Evolutionary conservation across 2,329 filamentous ascomycete genomes (phyloP).

Genomic region (Scorias spongiosa): DNA sequence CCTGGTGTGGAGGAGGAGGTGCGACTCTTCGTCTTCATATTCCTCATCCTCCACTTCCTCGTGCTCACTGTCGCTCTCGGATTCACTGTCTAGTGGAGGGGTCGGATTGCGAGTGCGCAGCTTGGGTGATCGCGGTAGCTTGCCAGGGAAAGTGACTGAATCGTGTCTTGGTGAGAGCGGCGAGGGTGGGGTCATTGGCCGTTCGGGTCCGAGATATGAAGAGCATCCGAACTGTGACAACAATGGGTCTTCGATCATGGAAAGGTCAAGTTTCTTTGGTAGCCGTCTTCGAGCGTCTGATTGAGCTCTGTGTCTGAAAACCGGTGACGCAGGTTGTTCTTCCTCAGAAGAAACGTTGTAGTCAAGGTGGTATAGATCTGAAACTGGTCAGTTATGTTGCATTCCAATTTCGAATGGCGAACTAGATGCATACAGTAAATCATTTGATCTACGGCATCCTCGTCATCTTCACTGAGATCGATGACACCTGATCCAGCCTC

Average conservation of each 20-base stretch:
- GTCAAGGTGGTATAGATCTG: conserved; percentile 25
- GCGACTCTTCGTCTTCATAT: conserved; percentile 23
- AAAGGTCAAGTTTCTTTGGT: conserved; percentile 19
- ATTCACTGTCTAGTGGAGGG: conserved; percentile 19
- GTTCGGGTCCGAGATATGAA: conserved; percentile 3
- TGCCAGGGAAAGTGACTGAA: conserved; percentile 3
- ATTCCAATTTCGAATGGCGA: not conserved
- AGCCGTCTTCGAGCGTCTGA: conserved; percentile 12
- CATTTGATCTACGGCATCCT: conserved; percentile 25
- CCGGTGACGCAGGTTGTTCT: conserved; percentile 12
- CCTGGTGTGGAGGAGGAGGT: conserved; percentile 31
- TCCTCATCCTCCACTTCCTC: conserved; percentile 20
- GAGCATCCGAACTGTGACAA: conserved; percentile 20
- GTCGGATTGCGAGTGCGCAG: conserved; percentile 5
- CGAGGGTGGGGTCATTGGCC: conserved; percentile 10
- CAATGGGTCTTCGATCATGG: conserved; percentile 21
- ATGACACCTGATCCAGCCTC: conserved; percentile 21
- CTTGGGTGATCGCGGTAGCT: conserved; percentile 9
- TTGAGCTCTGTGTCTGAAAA: conserved; percentile 19
- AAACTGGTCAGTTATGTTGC: not conserved
- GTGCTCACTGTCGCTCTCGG: conserved; percentile 20
- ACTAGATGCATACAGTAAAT: conserved; percentile 20
- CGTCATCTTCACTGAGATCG: conserved; percentile 23
- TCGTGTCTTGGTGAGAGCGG: conserved; percentile 6
- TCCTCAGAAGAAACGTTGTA: conserved; percentile 14